These are phyloP conservation scores for Urtica urens DNA, from an alignment of 306 rosid species.

Conservation along the genomic window DNA sequence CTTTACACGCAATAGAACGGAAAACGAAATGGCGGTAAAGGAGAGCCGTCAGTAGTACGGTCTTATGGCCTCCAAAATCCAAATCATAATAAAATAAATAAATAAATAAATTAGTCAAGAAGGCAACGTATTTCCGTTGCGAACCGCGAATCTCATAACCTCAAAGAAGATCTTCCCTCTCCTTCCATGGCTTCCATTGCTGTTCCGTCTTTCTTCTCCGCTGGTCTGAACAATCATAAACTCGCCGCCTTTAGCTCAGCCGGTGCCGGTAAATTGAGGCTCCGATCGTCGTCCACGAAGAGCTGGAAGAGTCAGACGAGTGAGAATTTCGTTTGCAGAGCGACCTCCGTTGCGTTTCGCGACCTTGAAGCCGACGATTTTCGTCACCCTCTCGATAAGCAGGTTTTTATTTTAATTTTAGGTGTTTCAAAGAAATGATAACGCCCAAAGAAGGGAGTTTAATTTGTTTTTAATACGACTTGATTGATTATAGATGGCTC, in stretches of 20 bases:
- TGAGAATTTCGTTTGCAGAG: slow-evolving; percentile 33
- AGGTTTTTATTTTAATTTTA: slow-evolving; percentile 23
- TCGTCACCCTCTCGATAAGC: slow-evolving; percentile 90
- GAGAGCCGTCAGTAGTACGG: slow-evolving; percentile 33
- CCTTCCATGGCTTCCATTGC: slow-evolving; percentile 57
- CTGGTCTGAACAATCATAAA: slow-evolving; percentile 23
- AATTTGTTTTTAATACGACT: neutral
- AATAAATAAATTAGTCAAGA: too few relatives aligned
- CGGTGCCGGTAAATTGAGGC: slow-evolving; percentile 20
- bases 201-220: slow-evolving; percentile 39
- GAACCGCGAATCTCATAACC: neutral
- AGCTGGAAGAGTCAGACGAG: slow-evolving; percentile 19
- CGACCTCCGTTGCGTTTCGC: slow-evolving; percentile 49
- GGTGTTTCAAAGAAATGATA: neutral
- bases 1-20: slow-evolving; percentile 15
- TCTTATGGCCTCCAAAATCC: slow-evolving; percentile 37
- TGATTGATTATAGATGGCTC: neutral
- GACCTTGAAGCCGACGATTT: slow-evolving; percentile 91
- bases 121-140: neutral
- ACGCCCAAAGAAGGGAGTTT: neutral
- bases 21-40: slow-evolving; percentile 64
- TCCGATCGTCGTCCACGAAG: slow-evolving; percentile 14
- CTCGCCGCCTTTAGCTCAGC: slow-evolving; percentile 13
- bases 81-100: neutral
- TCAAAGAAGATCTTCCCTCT: neutral